phyloP scores from a whole-genome alignment of 768 basidiomycete genomes.

The Boletus rex-veris region DNA sequence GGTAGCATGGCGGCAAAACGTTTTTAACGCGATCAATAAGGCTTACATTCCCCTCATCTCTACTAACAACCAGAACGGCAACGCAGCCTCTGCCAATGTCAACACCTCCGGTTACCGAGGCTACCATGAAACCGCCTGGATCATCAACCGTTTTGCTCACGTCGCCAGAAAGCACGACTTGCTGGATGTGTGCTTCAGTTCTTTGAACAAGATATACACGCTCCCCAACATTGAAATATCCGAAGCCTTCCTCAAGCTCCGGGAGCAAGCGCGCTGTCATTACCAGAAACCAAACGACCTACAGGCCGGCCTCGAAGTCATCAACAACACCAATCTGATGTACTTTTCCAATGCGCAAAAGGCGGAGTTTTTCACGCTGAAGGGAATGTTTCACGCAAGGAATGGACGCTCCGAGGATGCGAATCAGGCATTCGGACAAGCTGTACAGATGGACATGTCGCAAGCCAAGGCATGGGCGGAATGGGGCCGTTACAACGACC shows the following conservation, averaged over 20 bases:
- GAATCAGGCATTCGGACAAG: conserved; percentile 87
- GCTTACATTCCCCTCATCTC: conserved; percentile 89
- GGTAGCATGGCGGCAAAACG: conserved; percentile 99
- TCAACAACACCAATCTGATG: conserved; percentile 98
- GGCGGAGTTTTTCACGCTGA: conserved; percentile 97
- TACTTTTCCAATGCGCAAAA: conserved; percentile 95
- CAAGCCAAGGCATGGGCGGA: conserved; percentile 98
- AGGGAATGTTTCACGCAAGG: conserved; percentile 96
- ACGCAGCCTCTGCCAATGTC: conserved; percentile 51
- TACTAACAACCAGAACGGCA: conserved; percentile 48
- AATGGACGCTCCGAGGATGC: conserved; percentile 86
- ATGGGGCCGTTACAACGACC: conserved; percentile 94
- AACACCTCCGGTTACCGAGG: conserved; percentile 92
- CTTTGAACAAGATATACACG: conserved; percentile 96
- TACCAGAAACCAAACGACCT: conserved; percentile 94
- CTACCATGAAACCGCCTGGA: conserved; percentile 99
- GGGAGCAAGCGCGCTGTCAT: conserved; percentile 97
- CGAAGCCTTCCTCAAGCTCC: conserved; percentile 96
- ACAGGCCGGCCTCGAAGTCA: conserved; percentile 92
- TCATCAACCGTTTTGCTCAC: conserved; percentile 98
- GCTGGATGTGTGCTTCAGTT: conserved; percentile 91
- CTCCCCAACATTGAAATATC: conserved; percentile 99
- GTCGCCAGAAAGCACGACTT: conserved; percentile 97
- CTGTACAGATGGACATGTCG: conserved; percentile 92
- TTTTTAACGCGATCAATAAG: conserved; percentile 96